phyloP scores from a whole-genome alignment of 2,329 filamentous ascomycete species.

The Biscogniauxia marginata region DNA sequence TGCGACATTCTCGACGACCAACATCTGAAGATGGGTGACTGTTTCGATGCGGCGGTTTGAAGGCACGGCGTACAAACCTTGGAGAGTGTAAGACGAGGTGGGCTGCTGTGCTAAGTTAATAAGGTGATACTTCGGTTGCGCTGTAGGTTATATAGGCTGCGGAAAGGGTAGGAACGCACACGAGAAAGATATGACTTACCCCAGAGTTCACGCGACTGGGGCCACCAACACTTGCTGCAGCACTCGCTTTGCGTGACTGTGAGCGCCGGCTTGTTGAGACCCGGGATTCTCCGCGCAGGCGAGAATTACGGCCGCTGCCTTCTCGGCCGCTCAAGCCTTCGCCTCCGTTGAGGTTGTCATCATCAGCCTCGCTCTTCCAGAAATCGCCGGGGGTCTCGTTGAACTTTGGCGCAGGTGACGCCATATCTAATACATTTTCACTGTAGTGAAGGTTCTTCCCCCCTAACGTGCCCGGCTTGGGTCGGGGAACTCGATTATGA shows the following conservation, averaged over 20 bases:
- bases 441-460: conserved; percentile 91
- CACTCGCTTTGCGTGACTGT: conserved; percentile 57
- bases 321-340: conserved; percentile 51
- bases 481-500: conserved; percentile 69
- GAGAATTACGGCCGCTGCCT: conserved; percentile 49
- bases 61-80: conserved; percentile 52
- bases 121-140: not conserved
- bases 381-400: conserved; percentile 49
- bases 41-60: conserved; percentile 60
- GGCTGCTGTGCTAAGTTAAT: conserved; percentile 31
- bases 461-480: conserved; percentile 67
- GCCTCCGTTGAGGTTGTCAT: conserved; percentile 46
- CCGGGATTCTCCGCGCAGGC: conserved; percentile 53
- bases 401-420: conserved; percentile 37
- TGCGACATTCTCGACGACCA: conserved; percentile 89
- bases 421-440: conserved; percentile 81
- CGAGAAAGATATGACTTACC: conserved; percentile 32
- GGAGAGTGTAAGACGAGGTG: conserved; percentile 22
- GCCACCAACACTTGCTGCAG: conserved; percentile 36
- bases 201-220: conserved; percentile 50
- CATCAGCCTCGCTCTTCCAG: conserved; percentile 76
- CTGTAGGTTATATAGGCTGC: too few species aligned
- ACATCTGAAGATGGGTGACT: conserved; percentile 76
- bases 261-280: conserved; percentile 48
- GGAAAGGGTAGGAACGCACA: conserved; percentile 7